These are phyloP conservation scores for Fonsecaea multimorphosa DNA, from an alignment of 2,329 filamentous ascomycete species.

Conservation along the genomic window DNA sequence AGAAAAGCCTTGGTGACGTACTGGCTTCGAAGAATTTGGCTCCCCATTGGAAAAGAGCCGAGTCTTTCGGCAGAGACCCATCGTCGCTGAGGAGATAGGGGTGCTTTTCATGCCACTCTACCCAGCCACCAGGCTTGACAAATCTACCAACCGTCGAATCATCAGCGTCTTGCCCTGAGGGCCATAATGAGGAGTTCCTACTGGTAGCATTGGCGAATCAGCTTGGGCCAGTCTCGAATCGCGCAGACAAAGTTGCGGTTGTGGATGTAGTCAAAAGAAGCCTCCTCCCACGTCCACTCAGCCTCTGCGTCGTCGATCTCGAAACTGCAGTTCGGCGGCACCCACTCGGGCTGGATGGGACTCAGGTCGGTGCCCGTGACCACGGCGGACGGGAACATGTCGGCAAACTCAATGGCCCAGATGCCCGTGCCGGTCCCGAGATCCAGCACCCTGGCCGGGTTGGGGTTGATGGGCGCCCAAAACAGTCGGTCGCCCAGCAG, in stretches of 20 bases:
- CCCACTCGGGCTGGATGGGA: conserved; percentile 43
- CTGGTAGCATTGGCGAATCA: conserved; percentile 32
- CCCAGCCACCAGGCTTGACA: conserved; percentile 49
- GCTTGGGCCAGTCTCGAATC: conserved; percentile 60
- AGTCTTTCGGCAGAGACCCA: conserved; percentile 43
- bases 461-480: conserved; percentile 46
- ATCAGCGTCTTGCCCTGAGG: background rate
- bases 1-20: conserved; percentile 12
- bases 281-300: conserved; percentile 59
- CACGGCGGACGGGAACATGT: conserved; percentile 42
- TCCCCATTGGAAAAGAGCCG: conserved; percentile 44
- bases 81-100: conserved; percentile 41
- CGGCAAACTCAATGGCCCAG: conserved; percentile 41
- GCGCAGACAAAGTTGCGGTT: conserved; percentile 62
- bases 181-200: background rate
- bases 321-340: conserved; percentile 63
- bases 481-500: conserved; percentile 46
- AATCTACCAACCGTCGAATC: background rate
- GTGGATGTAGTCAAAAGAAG: conserved; percentile 67
- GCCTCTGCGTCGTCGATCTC: conserved; percentile 65
- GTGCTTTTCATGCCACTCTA: conserved; percentile 45
- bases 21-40: conserved; percentile 40
- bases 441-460: conserved; percentile 43
- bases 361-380: conserved; percentile 40
- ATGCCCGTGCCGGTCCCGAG: conserved; percentile 31